Base-by-base conservation (phyloP, 2,329 filamentous ascomycete species). In the Stenocarpella maydis region DNA sequence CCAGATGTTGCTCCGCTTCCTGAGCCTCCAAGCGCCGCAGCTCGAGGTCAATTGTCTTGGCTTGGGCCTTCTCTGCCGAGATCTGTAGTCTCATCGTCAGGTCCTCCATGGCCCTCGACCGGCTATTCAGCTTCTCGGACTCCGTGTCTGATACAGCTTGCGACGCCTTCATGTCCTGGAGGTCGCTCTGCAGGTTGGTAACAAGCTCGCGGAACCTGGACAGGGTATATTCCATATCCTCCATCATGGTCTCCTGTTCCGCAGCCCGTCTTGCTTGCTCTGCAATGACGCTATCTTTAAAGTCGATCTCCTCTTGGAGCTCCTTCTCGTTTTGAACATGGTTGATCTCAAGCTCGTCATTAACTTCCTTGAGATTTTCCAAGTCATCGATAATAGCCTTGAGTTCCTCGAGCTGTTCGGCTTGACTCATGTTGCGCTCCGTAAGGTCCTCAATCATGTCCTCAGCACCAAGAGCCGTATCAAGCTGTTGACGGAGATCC, bases 21-120 rank as follows among this genome's bases (percentile, higher is more conserved):
- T 97, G 91, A 0, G 95, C 94, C 75, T 97, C 94, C 77, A 98
- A 87, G 68, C 92, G 91, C 65, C 92, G 89, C 69, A 98, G 84
- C 78, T 98, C 95, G 37, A 98, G 85, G 74, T 98, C 95, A 72
- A 99, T 97, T 0, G 94, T 94, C 83, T 97, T 98, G 76, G 93
- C 91, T 78, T 97, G 95, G 3, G 95, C 92, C 83, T 97, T 97
- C 49, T 94, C 88, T 14, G 94, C 94, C 15, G 94, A 97, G 68
- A 92, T 88, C 77, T 97, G 95, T 52, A 99, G 87, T 81, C 97
- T 97, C 87, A 95, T 88, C 80, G 98, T 98, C 54, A 99, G 87
- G 76, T 99, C 95, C 88, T 97, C 92, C 91, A 99, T 97, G 66
- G 95, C 94, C 72, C 94, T 90, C 53, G 95, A 97, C 72, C 94